These are phyloP conservation scores for Thalassiosira exigua DNA, from an alignment of 352 stramenopile genomes.

Conservation along the genomic window DNA sequence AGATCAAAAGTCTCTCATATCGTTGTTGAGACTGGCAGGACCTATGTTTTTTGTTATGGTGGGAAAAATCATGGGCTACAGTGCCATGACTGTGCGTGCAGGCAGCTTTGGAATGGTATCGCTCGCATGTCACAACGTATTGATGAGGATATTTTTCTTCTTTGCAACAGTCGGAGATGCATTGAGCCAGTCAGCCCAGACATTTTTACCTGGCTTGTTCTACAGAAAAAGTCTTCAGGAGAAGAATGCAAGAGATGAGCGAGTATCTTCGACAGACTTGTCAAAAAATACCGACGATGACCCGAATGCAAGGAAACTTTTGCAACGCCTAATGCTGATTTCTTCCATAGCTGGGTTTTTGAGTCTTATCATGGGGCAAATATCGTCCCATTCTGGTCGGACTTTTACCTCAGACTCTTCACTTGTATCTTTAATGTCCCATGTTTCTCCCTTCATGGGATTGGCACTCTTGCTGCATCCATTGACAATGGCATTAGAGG, in stretches of 20 bases:
- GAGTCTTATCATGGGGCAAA: conserved; percentile 30
- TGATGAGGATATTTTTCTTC: conserved; percentile 84
- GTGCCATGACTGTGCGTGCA: conserved; percentile 70
- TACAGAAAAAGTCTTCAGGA: conserved; percentile 47
- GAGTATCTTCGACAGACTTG: conserved; percentile 31
- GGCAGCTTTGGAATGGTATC: conserved; percentile 74
- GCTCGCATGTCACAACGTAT: conserved; percentile 79
- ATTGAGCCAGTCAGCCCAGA: conserved; percentile 74
- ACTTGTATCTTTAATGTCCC: conserved; percentile 54
- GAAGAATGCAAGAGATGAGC: conserved; percentile 23
- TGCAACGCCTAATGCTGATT: conserved; percentile 47
- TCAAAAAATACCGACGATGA: conserved; percentile 27
- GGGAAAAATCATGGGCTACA: conserved; percentile 80
- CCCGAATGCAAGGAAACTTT: conserved; percentile 40
- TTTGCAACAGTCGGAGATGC: conserved; percentile 80
- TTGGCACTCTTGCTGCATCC: conserved; percentile 72
- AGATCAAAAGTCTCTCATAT: conserved; percentile 61
- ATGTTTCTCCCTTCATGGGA: conserved; percentile 55
- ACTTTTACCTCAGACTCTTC: conserved; percentile 70
- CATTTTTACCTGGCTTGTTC: conserved; percentile 76
- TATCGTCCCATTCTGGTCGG: conserved; percentile 58
- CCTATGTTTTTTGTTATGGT: conserved; percentile 83
- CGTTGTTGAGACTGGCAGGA: conserved; percentile 71
- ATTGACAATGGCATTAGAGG: conserved; percentile 80
- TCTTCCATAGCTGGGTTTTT: conserved; percentile 28